Evolutionary conservation across 148 eudicot genomes (phyloP).

Genomic region (Amaranthus hypochondriacus): DNA sequence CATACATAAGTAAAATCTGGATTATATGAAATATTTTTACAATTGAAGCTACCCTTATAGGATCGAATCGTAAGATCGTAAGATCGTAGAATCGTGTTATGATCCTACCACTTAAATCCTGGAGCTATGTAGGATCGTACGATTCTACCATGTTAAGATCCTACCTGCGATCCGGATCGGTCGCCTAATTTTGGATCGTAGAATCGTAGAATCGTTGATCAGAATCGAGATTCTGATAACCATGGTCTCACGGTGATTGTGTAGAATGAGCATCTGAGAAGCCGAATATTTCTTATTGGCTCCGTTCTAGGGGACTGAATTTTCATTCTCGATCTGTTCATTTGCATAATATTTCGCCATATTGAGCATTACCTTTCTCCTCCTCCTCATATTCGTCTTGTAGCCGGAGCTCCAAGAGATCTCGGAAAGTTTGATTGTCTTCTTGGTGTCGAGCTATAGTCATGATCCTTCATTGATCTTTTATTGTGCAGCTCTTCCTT

Average conservation of each 20-base stretch:
- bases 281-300: not conserved
- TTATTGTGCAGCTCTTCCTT: conserved; percentile 41
- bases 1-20: too few species aligned
- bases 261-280: not conserved
- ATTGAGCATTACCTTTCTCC: conserved; percentile 44
- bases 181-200: too few species aligned
- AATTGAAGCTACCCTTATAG: too few species aligned
- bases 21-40: too few species aligned
- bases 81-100: too few species aligned
- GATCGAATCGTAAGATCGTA: too few species aligned
- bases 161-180: too few species aligned
- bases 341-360: conserved; percentile 48
- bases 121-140: too few species aligned
- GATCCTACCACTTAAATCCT: too few species aligned
- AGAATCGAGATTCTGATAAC: not conserved
- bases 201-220: too few species aligned
- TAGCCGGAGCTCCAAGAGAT: conserved; percentile 43
- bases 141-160: too few species aligned
- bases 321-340: conserved; percentile 27
- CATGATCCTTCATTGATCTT: conserved; percentile 27
- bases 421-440: conserved; percentile 44
- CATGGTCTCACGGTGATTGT: not conserved
- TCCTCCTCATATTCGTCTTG: conserved; percentile 45
- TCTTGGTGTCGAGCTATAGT: conserved; percentile 32
- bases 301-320: conserved; percentile 22